Evolutionary conservation across 2,329 filamentous ascomycete species (phyloP), one percentile per base, ranked within the genome.

Genomic region (Fusarium sp.): DNA sequence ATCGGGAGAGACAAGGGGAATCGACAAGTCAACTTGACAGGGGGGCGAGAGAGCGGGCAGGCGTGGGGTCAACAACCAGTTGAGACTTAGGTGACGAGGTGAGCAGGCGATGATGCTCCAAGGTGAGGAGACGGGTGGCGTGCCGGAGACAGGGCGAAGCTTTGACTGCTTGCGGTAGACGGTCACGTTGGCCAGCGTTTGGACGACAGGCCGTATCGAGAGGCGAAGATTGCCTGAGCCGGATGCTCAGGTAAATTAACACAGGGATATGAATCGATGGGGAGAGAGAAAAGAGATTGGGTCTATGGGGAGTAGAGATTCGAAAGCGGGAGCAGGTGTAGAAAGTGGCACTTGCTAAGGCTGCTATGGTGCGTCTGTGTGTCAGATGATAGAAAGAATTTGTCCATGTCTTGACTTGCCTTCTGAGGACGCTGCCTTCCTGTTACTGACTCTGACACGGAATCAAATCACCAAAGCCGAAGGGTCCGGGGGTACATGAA

Each of bases 81-180:
- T 64, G 54, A 63, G 60, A 54, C 57, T 29, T 49, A 69, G 67
- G 65, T 67, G 70, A 70, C 70, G 67, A 75, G 73, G 73, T 75
- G 70, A 73, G 70, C 72, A 74, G 67, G 38, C 60, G 67, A 75
- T 69, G 65, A 57, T 65, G 56, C 46, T 36, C 29, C 63, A 68
- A 74, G 72, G 70, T 75, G 73, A 75, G 73, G 73, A 75, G 73
- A 75, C 33, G 67, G 58, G 67, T 75, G 73, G 73, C 64, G 73
- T 75, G 69, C 69, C 65, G 49, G 42, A 27, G 60, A 61, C 40
- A 44, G 58, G 50, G 31, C 55, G 44, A 58, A 56, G 56, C 59
- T 58, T 62, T 38, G 56, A 13, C 40, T 64, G 58, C 36, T 58
- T 57, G 44, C 31, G 42, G 49, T 56, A 62, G 55, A 59, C 38